phyloP scores from a whole-genome alignment of 805 yeast species.

The Osmozyma mogii region DNA sequence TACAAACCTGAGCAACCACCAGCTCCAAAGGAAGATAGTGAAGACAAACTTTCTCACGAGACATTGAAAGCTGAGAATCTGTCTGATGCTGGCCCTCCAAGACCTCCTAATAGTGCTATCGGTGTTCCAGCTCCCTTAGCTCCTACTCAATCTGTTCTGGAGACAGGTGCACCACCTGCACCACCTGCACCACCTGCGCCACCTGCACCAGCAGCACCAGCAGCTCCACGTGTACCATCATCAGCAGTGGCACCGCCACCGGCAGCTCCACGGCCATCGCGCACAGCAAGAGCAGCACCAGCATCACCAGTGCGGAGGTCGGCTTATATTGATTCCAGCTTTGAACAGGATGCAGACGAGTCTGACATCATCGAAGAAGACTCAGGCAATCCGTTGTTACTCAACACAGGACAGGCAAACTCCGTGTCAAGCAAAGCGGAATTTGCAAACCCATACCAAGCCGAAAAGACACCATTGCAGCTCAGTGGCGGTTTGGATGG shows the following conservation, averaged over 20 bases:
- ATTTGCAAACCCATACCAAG: slow-evolving; percentile 22
- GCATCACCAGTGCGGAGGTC: background rate
- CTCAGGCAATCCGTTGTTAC: slow-evolving; percentile 8
- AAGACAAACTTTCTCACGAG: slow-evolving; percentile 2
- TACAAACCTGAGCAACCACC: slow-evolving; percentile 1
- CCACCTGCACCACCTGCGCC: too few relatives aligned
- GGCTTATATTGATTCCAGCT: slow-evolving; percentile 26
- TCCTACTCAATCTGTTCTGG: too few relatives aligned
- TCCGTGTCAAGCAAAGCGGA: slow-evolving; percentile 8
- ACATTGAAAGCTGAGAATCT: background rate
- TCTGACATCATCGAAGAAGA: too few relatives aligned
- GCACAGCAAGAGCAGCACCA: background rate
- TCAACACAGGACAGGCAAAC: slow-evolving; percentile 5
- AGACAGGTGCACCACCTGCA: too few relatives aligned
- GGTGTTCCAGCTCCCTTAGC: too few relatives aligned
- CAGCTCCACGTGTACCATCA: too few relatives aligned
- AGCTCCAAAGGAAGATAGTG: slow-evolving; percentile 3
- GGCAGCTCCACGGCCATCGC: too few relatives aligned
- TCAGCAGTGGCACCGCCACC: too few relatives aligned
- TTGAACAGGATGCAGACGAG: slow-evolving; percentile 18
- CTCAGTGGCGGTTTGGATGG: slow-evolving; percentile 24
- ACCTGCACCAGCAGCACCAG: too few relatives aligned
- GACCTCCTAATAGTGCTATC: slow-evolving; percentile 2
- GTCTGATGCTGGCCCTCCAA: slow-evolving; percentile 1
- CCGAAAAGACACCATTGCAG: slow-evolving; percentile 5